These are phyloP conservation scores for Claviceps africana DNA, from an alignment of 2,329 filamentous ascomycete species.

Conservation along the genomic window DNA sequence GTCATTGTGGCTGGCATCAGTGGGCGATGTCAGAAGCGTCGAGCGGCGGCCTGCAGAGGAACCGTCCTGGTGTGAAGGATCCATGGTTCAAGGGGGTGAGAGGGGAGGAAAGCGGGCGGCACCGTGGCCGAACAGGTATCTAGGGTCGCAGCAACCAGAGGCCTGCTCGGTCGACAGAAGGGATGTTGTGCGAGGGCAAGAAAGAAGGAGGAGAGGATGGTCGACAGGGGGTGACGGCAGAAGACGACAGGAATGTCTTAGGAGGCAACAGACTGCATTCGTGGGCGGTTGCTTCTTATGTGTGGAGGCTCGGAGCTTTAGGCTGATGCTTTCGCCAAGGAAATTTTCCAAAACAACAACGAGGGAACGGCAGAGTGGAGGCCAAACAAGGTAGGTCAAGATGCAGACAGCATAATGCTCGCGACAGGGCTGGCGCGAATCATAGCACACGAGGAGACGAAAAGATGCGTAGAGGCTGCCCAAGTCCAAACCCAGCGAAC, in stretches of 20 bases:
- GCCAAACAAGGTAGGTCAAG: not conserved
- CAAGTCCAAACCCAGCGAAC: not conserved
- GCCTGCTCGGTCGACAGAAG: not conserved
- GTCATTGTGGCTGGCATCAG: slow-evolving; percentile 32
- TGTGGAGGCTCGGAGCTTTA: not conserved
- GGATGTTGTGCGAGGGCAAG: not conserved
- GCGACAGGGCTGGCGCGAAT: not conserved
- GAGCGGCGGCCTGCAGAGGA: slow-evolving; percentile 23
- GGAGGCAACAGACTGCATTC: not conserved
- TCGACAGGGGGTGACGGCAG: not conserved
- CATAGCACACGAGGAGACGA: not conserved
- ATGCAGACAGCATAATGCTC: not conserved
- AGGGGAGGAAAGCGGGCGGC: no score
- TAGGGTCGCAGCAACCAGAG: not conserved
- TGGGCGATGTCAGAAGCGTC: slow-evolving; percentile 30
- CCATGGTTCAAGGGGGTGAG: slow-evolving; percentile 27
- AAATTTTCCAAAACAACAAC: not conserved
- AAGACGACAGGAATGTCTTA: not conserved
- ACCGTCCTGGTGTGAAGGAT: slow-evolving; percentile 22
- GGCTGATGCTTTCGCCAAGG: not conserved
- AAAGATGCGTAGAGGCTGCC: not conserved
- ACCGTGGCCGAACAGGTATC: slow-evolving; percentile 5
- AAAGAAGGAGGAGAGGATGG: not conserved
- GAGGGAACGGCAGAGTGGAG: not conserved
- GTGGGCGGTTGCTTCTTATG: not conserved